Base-by-base conservation (phyloP, 2,329 filamentous ascomycete species). In the Hypoxylon sp. region DNA sequence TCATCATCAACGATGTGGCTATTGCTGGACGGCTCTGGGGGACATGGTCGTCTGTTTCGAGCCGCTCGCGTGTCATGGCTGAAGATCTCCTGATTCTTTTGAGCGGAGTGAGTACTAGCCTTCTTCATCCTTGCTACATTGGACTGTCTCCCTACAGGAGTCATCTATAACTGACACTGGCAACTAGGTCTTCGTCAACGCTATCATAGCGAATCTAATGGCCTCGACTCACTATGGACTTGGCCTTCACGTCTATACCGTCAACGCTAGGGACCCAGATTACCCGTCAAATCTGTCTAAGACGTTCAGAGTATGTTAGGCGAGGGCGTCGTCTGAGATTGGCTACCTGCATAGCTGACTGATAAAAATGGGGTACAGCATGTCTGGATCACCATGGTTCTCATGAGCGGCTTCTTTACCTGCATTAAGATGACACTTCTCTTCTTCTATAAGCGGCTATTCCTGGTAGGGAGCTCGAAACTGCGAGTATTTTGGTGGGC, bases 381-480 rank as follows among this genome's bases (percentile, higher is more conserved):
- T 59, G 42, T 69, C 17, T 69, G 67, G 67, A 65, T 69, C 7
- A 69, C 64, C 17, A 68, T 68, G 67, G 65, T 69, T 13, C 48
- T 68, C n/a, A 69, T 69, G 67, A 56, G 49, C 21, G 55, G 61
- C 24, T 69, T 67, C 43, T 69, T 69, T 26, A 38, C 52, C 38
- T 60, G 57, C 33, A 66, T 69, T 48, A 69, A 68, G 50, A 62
- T 68, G 65, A 67, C 64, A 9, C 33, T 69, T 15, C 65, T 69
- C n/a, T 65, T 68, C 62, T 68, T 69, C 42, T 69, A 69, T 40
- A 62, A 43, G 37, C 60, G 65, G 4, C 20, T 69, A 3, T 69
- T 69, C 53, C 43, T 68, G 0, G 60, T 67, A 24, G n/a, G 57
- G 6, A 62, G 63, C 29, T 50, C 58, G 15, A 55, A 42, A 5